phyloP scores from a whole-genome alignment of 257 asterid genomes.

The Solanum paucissectum region DNA sequence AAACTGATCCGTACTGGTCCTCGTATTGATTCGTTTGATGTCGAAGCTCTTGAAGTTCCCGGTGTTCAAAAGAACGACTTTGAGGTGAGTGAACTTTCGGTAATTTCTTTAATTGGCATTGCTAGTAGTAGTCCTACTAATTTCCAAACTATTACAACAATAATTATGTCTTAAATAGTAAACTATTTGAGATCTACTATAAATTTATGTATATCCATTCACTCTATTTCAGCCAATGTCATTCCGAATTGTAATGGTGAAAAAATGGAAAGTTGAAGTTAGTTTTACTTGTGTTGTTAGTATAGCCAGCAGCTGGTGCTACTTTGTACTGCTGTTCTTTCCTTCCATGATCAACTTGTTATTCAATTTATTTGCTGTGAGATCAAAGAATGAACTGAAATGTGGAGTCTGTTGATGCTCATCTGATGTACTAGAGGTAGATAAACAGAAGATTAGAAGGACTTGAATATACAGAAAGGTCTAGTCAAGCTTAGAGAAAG shows the following conservation, averaged over 20 bases:
- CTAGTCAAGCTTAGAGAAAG: not conserved
- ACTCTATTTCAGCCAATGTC: not conserved
- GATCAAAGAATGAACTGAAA: not conserved
- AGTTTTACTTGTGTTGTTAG: not conserved
- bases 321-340: not conserved
- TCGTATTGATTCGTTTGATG: conserved; percentile 89
- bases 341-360: not conserved
- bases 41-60: conserved; percentile 92
- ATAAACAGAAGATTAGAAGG: not conserved
- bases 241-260: not conserved
- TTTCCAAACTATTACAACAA: not conserved
- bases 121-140: not conserved
- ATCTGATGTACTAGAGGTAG: not conserved
- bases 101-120: not conserved
- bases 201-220: not conserved
- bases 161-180: not conserved
- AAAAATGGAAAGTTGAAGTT: not conserved
- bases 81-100: conserved; percentile 62
- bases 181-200: not conserved
- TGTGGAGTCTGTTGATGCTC: not conserved
- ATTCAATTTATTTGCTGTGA: not conserved
- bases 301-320: not conserved
- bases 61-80: conserved; percentile 65
- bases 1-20: conserved; percentile 94
- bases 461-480: not conserved